A percentile compares a stretch with the other conserved stretches of the same genome.
Evolutionary conservation across 1,284 basidiomycete genomes (phyloP).

Genomic region (Megacollybia platyphylla): DNA sequence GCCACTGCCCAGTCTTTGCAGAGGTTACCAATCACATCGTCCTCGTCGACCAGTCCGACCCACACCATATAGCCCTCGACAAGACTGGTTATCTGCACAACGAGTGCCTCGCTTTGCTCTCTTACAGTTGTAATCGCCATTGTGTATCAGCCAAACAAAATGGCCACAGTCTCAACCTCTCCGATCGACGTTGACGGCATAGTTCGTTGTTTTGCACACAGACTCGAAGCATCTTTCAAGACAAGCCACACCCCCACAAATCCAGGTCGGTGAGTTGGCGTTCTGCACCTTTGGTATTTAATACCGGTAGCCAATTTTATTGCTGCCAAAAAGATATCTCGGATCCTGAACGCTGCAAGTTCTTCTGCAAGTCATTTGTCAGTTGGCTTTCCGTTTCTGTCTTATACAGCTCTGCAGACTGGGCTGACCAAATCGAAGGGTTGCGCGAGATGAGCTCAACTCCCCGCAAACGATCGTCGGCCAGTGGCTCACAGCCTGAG

Average conservation of each 20-base stretch:
- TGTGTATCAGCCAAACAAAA: background rate
- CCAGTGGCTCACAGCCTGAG: background rate
- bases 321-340: slow-evolving; percentile 10
- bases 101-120: background rate
- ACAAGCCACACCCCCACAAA: slow-evolving; percentile 16
- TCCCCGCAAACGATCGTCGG: background rate
- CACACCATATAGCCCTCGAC: slow-evolving; percentile 74
- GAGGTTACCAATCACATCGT: slow-evolving; percentile 40
- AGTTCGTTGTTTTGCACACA: slow-evolving; percentile 14
- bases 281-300: background rate
- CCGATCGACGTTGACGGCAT: slow-evolving; percentile 8
- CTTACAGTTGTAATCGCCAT: background rate
- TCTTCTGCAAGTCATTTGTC: slow-evolving; percentile 18
- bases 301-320: slow-evolving; percentile 19
- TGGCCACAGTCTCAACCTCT: slow-evolving; percentile 3
- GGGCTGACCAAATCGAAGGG: slow-evolving; percentile 18
- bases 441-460: background rate
- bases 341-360: slow-evolving; percentile 16
- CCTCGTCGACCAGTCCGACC: slow-evolving; percentile 53
- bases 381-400: background rate
- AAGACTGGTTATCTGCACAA: slow-evolving; percentile 55
- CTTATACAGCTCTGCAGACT: slow-evolving; percentile 14
- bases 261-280: slow-evolving; percentile 16
- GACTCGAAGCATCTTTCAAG: slow-evolving; percentile 10
- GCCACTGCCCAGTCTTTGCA: slow-evolving; percentile 76